Evolutionary conservation across 2,329 filamentous ascomycete genomes (phyloP).

Genomic region (Calonectria multiphialidica): DNA sequence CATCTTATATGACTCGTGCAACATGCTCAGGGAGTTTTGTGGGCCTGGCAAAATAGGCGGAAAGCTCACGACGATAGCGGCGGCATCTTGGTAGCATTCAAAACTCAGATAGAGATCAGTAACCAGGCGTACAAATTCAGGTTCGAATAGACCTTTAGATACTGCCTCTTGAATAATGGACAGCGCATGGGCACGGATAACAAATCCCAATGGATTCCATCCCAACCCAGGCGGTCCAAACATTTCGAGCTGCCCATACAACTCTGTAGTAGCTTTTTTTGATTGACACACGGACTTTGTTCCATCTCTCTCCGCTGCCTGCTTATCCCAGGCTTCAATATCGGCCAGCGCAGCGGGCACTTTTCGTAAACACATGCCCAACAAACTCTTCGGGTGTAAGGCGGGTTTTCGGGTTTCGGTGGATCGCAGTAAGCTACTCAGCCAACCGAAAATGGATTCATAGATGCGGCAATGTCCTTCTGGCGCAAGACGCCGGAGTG

Average conservation of each 20-base stretch:
- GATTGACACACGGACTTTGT: constrained; percentile 42
- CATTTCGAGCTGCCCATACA: constrained; percentile 51
- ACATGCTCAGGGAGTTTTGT: constrained; percentile 21
- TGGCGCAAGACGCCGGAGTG: constrained; percentile 37
- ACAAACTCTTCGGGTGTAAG: constrained; percentile 46
- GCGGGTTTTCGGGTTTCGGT: constrained; percentile 38
- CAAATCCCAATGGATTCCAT: constrained; percentile 50
- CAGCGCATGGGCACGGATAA: constrained; percentile 49
- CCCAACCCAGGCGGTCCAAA: constrained; percentile 44
- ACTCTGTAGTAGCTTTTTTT: constrained; percentile 43
- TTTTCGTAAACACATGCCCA: constrained; percentile 52
- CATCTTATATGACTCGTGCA: constrained; percentile 32
- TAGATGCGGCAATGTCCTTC: constrained; percentile 46
- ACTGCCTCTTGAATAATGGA: constrained; percentile 45
- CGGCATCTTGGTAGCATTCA: constrained; percentile 44
- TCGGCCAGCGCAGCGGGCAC: constrained; percentile 45
- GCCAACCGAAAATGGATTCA: constrained; percentile 49
- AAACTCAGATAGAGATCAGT: constrained; percentile 45
- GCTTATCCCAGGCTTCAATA: constrained; percentile 50
- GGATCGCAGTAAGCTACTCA: constrained; percentile 44
- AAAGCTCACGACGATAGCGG: constrained; percentile 37
- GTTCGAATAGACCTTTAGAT: constrained; percentile 46
- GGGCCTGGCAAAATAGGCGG: constrained; percentile 30
- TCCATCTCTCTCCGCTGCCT: constrained; percentile 37
- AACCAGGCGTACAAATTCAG: constrained; percentile 43